Evolutionary conservation across 164 flowering plant genomes (phyloP), one percentile per base, ranked within the genome.

Genomic region (Aristolochia californica): DNA sequence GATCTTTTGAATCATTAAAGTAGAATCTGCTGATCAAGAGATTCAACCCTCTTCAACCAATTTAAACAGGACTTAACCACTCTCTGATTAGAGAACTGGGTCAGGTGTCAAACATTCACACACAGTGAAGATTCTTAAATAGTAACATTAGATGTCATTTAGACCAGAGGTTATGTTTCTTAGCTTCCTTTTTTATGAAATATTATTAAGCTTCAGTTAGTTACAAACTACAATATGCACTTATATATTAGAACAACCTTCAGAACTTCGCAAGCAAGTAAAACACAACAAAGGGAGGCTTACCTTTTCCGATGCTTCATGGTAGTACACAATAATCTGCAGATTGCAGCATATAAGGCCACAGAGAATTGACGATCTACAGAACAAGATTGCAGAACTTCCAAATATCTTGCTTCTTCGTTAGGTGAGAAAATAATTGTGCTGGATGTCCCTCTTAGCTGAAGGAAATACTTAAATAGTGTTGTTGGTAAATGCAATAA

Each of bases 221-320:
- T 12, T 34, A 34, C 40, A 9, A 34, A 34, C 40, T 34, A 8
- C 10, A 14, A 55, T 18, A 45, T 16, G 43, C 44, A 49, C 13
- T 13, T 17, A 5, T 28, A 63, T 28, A 11, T 44, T 0, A 34
- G 53, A 34, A 26, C 27, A 45, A 26, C 14, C 14, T 21, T 27
- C 55, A 53, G 15, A 27, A 13, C 16, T 43, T 51, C 18, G 22
- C 28, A 40, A 14, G 24, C 48, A 16, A 22, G 22, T 16, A 55
- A 27, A 21, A 48, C 49, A 34, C 17, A 45, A 40, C 30, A 16
- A 26, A 53, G 16, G 40, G 21, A 17, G 13, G 18, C 59, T 61
- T 68, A 84, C 98, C 86, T 81, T 69, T 73, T 76, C 60, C 69
- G 84, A 78, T 88, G 98, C 70, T 81, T 87, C 47, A 91, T 61